phyloP scores from a whole-genome alignment of 2,329 filamentous ascomycete genomes.

The Sporothrix luriei region DNA sequence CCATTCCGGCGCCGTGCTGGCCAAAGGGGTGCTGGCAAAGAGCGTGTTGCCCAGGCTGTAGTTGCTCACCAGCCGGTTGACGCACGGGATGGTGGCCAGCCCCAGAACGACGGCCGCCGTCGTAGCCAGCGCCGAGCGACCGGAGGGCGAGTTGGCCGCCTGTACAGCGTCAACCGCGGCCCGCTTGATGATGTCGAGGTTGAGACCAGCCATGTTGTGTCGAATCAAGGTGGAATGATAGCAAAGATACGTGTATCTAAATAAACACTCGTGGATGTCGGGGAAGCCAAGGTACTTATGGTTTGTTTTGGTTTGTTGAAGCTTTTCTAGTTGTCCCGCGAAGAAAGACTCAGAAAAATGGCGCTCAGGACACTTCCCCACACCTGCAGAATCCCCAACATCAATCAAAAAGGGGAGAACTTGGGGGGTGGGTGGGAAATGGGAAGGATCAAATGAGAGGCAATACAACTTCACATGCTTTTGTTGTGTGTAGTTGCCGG shows the following conservation, averaged over 20 bases:
- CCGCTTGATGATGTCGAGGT: neutral
- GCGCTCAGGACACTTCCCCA: too few relatives aligned
- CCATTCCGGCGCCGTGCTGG: neutral
- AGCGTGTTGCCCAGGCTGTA: conserved; percentile 29
- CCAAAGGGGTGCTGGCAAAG: conserved; percentile 22
- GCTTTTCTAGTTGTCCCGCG: too few relatives aligned
- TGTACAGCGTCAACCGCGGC: neutral
- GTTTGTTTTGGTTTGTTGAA: too few relatives aligned
- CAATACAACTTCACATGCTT: too few relatives aligned
- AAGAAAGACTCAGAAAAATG: too few relatives aligned
- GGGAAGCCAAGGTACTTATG: too few relatives aligned
- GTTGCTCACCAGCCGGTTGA: conserved; percentile 28
- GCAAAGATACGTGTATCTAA: neutral
- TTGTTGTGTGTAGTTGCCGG: too few relatives aligned
- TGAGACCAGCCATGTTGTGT: neutral
- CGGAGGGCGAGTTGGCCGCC: neutral
- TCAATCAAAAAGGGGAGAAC: too few relatives aligned
- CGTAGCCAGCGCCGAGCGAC: neutral
- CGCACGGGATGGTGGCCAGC: neutral
- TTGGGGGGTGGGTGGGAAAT: too few relatives aligned
- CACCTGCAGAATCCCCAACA: too few relatives aligned
- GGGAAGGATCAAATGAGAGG: too few relatives aligned
- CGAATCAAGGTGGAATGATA: neutral
- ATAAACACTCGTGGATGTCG: neutral
- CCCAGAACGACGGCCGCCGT: conserved; percentile 11